Evolutionary conservation across 2,329 filamentous ascomycete species (phyloP).

Genomic region (Aspergillus sp.): DNA sequence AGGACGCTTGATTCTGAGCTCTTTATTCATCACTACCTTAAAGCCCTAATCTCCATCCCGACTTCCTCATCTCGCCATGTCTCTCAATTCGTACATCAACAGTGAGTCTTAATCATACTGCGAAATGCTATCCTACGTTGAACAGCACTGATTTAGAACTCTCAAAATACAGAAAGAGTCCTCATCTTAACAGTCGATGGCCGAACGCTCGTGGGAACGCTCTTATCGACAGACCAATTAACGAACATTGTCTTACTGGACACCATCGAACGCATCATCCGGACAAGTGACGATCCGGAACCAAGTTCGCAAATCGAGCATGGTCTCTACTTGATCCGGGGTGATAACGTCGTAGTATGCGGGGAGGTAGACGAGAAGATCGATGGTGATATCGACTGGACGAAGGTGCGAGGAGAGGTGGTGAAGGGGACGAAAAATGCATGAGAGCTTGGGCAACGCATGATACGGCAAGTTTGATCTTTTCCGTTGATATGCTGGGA

Average conservation of each 20-base stretch:
- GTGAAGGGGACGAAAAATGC: slow-evolving; percentile 78
- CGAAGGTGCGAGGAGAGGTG: slow-evolving; percentile 72
- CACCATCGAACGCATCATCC: slow-evolving; percentile 83
- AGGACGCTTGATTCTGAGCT: too few species aligned
- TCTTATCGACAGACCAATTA: slow-evolving; percentile 79
- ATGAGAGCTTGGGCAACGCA: slow-evolving; percentile 24
- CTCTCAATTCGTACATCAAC: slow-evolving; percentile 47
- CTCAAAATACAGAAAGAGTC: slow-evolving; percentile 66
- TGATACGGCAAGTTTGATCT: too few species aligned
- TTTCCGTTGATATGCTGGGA: too few species aligned
- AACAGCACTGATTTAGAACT: not conserved
- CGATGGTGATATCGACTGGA: slow-evolving; percentile 87
- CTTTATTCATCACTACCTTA: too few species aligned
- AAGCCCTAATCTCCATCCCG: not conserved
- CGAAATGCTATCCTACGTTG: too few species aligned
- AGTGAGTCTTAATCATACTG: slow-evolving; percentile 32
- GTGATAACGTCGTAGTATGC: slow-evolving; percentile 87
- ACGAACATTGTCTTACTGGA: slow-evolving; percentile 85
- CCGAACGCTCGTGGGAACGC: slow-evolving; percentile 71
- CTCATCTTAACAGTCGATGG: slow-evolving; percentile 88
- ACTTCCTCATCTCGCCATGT: slow-evolving; percentile 34
- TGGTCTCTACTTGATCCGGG: slow-evolving; percentile 83
- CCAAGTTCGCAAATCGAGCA: slow-evolving; percentile 71
- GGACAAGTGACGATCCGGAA: slow-evolving; percentile 72
- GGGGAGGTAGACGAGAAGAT: slow-evolving; percentile 84